A percentile compares a stretch with the other conserved stretches of the same genome.
Conservation (phyloP, 2,329 filamentous ascomycete genomes). For the Diaporthe eres region DNA sequence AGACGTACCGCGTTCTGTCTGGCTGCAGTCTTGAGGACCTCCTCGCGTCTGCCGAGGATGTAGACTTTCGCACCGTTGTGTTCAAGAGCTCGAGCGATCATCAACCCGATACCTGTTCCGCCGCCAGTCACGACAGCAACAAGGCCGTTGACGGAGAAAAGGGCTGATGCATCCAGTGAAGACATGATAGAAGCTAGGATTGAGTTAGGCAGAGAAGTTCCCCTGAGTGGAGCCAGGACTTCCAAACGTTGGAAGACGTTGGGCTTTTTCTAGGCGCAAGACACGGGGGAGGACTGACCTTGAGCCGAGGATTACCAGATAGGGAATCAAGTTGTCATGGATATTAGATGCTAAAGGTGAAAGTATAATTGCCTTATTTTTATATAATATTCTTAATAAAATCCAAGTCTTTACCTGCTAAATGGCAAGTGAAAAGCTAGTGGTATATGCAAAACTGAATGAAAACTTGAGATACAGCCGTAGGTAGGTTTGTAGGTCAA, state of each 20-base stretch:
- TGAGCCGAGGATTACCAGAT: neutral
- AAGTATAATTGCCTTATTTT: neutral
- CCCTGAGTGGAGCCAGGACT: neutral
- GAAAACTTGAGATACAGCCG: neutral
- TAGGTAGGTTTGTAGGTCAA: neutral
- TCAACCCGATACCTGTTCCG: slow-evolving; percentile 43
- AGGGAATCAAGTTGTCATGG: neutral
- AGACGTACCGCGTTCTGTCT: slow-evolving; percentile 14
- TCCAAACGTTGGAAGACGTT: neutral
- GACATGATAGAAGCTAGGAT: neutral
- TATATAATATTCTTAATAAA: neutral
- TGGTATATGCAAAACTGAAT: neutral
- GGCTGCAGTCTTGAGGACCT: slow-evolving; percentile 55
- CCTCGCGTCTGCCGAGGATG: slow-evolving; percentile 57
- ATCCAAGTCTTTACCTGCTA: neutral
- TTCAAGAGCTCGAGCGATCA: slow-evolving; percentile 21
- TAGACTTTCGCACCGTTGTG: slow-evolving; percentile 59
- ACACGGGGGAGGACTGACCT: neutral
- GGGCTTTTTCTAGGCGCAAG: neutral
- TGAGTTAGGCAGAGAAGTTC: neutral
- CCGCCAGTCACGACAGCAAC: slow-evolving; percentile 38
- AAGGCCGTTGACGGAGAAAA: slow-evolving; percentile 34
- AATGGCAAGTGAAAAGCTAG: neutral
- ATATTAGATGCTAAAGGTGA: neutral
- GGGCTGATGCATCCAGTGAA: neutral